Evolutionary conservation across 768 basidiomycete species (phyloP).

Genomic region (Hericium rajendrae): DNA sequence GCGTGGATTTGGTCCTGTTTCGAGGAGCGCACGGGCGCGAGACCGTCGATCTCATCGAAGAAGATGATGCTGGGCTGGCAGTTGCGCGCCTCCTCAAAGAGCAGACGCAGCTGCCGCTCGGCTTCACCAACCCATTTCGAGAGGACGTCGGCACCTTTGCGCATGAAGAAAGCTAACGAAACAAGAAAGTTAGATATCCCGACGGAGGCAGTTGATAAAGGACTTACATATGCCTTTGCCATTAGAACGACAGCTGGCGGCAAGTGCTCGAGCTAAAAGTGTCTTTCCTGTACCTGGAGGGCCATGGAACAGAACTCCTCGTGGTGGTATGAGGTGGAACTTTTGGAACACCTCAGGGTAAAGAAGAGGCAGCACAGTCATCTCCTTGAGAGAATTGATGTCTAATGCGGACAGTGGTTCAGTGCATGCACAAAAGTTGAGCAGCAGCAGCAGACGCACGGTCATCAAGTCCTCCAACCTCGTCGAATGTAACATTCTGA

Average conservation of each 20-base stretch:
- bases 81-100: conserved; percentile 92
- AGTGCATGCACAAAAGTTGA: background rate
- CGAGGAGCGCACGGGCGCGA: conserved; percentile 95
- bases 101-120: conserved; percentile 85
- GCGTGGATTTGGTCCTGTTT: conserved; percentile 99
- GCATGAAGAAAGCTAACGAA: conserved; percentile 90
- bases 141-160: conserved; percentile 95
- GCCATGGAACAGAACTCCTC: conserved; percentile 95
- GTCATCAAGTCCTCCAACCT: conserved; percentile 91
- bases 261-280: conserved; percentile 84
- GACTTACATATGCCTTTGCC: conserved; percentile 80
- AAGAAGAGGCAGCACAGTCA: conserved; percentile 90
- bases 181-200: background rate
- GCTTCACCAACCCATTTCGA: conserved; percentile 99
- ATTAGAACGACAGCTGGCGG: conserved; percentile 81
- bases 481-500: conserved; percentile 88
- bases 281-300: conserved; percentile 99
- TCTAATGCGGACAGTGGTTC: conserved; percentile 34
- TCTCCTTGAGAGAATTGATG: conserved; percentile 94
- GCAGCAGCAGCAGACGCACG: conserved; percentile 38
- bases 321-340: conserved; percentile 88
- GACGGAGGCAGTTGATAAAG: background rate
- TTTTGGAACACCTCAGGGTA: conserved; percentile 96
- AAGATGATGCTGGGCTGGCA: conserved; percentile 97
- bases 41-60: conserved; percentile 98